Percentiles rank a stretch among this genome's conserved stretches.
Evolutionary conservation across 2,329 filamentous ascomycete genomes (phyloP).

Genomic region (Emericellopsis cladophorae): DNA sequence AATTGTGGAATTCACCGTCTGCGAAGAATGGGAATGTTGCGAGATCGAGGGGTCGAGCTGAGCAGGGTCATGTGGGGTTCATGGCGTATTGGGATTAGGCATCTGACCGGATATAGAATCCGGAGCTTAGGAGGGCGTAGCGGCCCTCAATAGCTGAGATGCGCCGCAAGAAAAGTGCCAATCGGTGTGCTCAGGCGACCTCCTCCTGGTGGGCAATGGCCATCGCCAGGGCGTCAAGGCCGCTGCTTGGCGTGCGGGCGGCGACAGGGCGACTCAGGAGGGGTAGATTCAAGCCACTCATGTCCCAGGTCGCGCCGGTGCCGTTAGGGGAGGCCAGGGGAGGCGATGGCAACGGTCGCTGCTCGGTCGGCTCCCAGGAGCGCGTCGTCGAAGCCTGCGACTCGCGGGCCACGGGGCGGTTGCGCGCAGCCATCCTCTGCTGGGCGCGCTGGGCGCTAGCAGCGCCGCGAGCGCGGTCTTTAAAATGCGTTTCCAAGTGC

Average conservation of each 20-base stretch:
- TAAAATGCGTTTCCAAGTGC: conserved; percentile 65
- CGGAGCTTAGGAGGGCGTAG: not conserved
- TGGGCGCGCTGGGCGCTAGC: conserved; percentile 19
- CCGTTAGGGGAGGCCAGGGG: conserved; percentile 22
- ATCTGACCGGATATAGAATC: not conserved
- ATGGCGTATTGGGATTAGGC: not conserved
- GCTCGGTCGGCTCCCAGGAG: conserved; percentile 25
- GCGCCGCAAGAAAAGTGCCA: not conserved
- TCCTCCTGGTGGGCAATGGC: conserved; percentile 38
- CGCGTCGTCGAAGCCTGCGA: conserved; percentile 6
- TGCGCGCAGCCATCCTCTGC: conserved; percentile 19
- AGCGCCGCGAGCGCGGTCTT: conserved; percentile 37
- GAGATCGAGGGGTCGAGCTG: not conserved
- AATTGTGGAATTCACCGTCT: not conserved
- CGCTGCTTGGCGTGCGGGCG: conserved; percentile 32
- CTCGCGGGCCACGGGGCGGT: conserved; percentile 11
- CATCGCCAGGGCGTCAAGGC: conserved; percentile 41
- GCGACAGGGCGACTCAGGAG: conserved; percentile 30
- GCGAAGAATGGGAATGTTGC: not conserved
- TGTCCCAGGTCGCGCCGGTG: conserved; percentile 28
- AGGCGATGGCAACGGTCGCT: conserved; percentile 16
- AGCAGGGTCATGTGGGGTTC: not conserved
- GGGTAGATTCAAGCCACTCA: conserved; percentile 30
- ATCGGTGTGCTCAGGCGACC: not conserved
- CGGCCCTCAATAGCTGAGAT: not conserved